Conservation (phyloP, 768 basidiomycete genomes). For the Termitomyces bulborhizus region DNA sequence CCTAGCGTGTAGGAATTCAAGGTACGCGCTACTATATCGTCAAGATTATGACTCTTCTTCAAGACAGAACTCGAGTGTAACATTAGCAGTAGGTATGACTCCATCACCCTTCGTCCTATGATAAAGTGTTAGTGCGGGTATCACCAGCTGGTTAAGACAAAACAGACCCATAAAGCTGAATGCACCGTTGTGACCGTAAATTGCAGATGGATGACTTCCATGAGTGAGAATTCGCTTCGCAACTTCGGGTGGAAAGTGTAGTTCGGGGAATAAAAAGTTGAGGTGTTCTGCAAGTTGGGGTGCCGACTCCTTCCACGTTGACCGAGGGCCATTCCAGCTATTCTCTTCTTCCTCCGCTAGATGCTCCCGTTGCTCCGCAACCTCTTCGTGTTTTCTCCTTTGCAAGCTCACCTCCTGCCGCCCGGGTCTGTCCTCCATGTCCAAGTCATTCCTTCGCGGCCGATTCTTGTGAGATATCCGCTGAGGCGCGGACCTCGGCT, state of each 20-base stretch:
- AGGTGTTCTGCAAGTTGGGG: slow-evolving; percentile 41
- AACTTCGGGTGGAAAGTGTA: slow-evolving; percentile 66
- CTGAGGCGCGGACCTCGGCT: slow-evolving; percentile 9
- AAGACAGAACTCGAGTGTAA: slow-evolving; percentile 49
- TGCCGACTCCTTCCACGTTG: slow-evolving; percentile 11
- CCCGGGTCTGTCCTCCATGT: neutral
- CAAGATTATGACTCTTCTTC: slow-evolving; percentile 45
- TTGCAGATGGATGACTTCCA: slow-evolving; percentile 62
- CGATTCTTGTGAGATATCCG: slow-evolving; percentile 6
- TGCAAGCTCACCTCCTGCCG: neutral
- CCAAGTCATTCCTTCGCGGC: slow-evolving; percentile 3
- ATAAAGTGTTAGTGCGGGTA: slow-evolving; percentile 25
- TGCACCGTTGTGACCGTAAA: slow-evolving; percentile 66
- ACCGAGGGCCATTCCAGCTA: slow-evolving; percentile 8
- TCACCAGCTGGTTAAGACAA: slow-evolving; percentile 43
- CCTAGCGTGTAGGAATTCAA: slow-evolving; percentile 70
- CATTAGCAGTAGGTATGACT: slow-evolving; percentile 71
- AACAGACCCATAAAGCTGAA: slow-evolving; percentile 66
- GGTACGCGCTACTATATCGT: slow-evolving; percentile 48
- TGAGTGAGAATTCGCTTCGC: slow-evolving; percentile 75
- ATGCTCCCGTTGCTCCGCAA: neutral
- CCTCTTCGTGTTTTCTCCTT: neutral
- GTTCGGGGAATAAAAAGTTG: slow-evolving; percentile 46
- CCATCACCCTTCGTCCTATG: slow-evolving; percentile 70
- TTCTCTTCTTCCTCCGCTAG: slow-evolving; percentile 3